phyloP scores from a whole-genome alignment of 2,329 filamentous ascomycete genomes.

The Hypoxylon sp. region DNA sequence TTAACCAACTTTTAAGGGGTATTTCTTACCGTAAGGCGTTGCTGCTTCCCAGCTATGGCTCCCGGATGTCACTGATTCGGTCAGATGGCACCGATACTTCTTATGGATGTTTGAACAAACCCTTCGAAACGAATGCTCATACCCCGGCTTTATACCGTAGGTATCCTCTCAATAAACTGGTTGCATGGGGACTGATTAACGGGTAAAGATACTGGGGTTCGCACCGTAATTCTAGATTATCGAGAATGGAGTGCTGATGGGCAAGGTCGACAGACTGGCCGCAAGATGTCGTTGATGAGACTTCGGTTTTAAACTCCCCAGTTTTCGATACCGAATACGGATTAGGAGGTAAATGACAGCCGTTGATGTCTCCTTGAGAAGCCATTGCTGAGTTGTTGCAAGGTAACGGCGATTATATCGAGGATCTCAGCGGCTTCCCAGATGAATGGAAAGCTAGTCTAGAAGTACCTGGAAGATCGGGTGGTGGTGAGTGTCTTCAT shows the following conservation, averaged over 20 bases:
- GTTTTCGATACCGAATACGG: slow-evolving; percentile 50
- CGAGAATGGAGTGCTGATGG: slow-evolving; percentile 17
- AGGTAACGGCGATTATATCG: slow-evolving; percentile 51
- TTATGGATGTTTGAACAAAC: slow-evolving; percentile 39
- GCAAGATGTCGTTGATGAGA: slow-evolving; percentile 45
- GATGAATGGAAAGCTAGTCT: slow-evolving; percentile 33
- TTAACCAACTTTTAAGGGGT: slow-evolving; percentile 23
- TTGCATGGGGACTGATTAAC: slow-evolving; percentile 14
- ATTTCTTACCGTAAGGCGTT: slow-evolving; percentile 27
- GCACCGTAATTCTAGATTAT: slow-evolving; percentile 2
- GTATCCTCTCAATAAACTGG: slow-evolving; percentile 2
- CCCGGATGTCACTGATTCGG: background rate
- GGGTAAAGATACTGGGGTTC: slow-evolving; percentile 32
- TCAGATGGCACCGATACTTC: slow-evolving; percentile 42
- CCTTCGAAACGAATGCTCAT: slow-evolving; percentile 31
- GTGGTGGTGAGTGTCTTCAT: slow-evolving; percentile 45
- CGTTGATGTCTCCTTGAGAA: background rate
- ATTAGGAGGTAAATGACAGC: slow-evolving; percentile 42
- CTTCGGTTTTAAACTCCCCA: slow-evolving; percentile 45
- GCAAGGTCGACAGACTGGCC: slow-evolving; percentile 46
- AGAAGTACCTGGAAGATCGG: slow-evolving; percentile 48
- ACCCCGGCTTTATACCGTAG: slow-evolving; percentile 37
- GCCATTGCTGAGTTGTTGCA: slow-evolving; percentile 2
- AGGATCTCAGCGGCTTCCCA: slow-evolving; percentile 32
- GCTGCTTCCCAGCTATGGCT: background rate